Conservation (phyloP, 495 filamentous ascomycete genomes). For the Recurvomyces mirabilis region DNA sequence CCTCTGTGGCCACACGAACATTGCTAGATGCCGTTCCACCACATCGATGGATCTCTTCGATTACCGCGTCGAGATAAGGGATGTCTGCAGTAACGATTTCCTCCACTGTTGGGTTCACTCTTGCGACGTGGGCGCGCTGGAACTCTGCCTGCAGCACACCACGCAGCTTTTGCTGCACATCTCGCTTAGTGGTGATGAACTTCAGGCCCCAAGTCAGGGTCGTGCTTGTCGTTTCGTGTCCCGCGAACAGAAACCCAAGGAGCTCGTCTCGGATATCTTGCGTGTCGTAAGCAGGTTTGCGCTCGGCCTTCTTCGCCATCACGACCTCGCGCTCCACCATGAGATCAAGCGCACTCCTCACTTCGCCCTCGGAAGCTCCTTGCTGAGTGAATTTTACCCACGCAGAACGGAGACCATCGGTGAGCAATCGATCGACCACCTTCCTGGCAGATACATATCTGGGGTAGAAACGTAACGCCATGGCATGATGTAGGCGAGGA, state of each 20-base stretch:
- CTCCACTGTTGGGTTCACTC: not conserved
- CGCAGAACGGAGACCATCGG: not conserved
- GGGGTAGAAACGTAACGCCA: slow-evolving; percentile 2
- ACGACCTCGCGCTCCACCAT: slow-evolving; percentile 2
- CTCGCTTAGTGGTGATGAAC: slow-evolving; percentile 6
- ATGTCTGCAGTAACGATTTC: slow-evolving; percentile 2
- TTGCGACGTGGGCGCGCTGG: not conserved
- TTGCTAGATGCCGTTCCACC: not conserved
- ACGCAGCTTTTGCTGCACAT: slow-evolving; percentile 14
- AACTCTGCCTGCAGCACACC: not conserved
- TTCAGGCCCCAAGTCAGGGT: slow-evolving; percentile 11
- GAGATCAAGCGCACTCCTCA: slow-evolving; percentile 3
- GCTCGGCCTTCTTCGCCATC: slow-evolving; percentile 4
- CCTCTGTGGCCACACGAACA: slow-evolving; percentile 1
- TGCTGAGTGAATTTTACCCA: not conserved
- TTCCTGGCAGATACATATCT: not conserved
- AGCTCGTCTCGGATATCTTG: slow-evolving; percentile 1
- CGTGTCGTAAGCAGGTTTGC: not conserved
- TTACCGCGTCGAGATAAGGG: slow-evolving; percentile 14
- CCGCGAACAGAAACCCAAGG: slow-evolving; percentile 8
- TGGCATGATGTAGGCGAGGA: not conserved
- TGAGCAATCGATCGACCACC: not conserved
- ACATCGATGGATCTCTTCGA: slow-evolving; percentile 12
- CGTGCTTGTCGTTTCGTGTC: slow-evolving; percentile 12
- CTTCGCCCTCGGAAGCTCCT: not conserved